Base-by-base conservation (phyloP, 2,329 filamentous ascomycete species). In the Colletotrichum sp. region DNA sequence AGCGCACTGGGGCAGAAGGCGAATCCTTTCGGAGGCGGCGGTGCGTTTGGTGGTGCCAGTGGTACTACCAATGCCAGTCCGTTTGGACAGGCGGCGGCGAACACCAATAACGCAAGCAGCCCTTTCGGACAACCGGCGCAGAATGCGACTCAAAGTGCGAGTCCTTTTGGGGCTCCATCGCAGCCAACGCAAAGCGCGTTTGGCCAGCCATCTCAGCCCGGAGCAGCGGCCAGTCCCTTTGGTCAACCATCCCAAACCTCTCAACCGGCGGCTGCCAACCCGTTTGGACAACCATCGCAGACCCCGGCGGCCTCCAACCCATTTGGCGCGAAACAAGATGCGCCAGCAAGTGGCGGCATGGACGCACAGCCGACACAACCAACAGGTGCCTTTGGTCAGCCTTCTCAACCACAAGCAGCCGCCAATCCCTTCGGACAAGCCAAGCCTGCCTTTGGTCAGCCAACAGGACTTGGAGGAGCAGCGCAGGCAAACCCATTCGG, bases 1-100 rank as follows among this genome's bases (percentile, higher is more conserved):
- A 82, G 81, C 43, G 80, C 84, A 38, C 78, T 86, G 38, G 85
- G 85, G 6, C 81, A 83, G 72, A 84, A 84, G 48, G 78, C 83
- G 10, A 88, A 83, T 68, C 84, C 85, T 5, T 87, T 87, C 69
- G 85, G 77, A 10, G 81, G 78, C 10, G 73, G 58, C 30, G 58
- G n/a, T 13, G 74, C 79, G 3, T 80, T 80, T 36, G 73, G 60
- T 5, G 52, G 65, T n/a, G 67, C 74, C 26, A 34, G 30, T 65
- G 63, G 15, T 68, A 69, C 43, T 30, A 63, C 57, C 3, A 66
- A n/a, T 15, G 6, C 57, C 12, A 77, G 76, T 34, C 43, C 76
- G 4, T 77, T 76, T 24, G 76, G 67, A 9, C 77, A 78, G 57
- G 13, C 77, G 13, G 57, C 76, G 3, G 57, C 65, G 43, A 76